phyloP scores from a whole-genome alignment of 371 early-diverging fungal species.

The Saksenaea oblongispora region DNA sequence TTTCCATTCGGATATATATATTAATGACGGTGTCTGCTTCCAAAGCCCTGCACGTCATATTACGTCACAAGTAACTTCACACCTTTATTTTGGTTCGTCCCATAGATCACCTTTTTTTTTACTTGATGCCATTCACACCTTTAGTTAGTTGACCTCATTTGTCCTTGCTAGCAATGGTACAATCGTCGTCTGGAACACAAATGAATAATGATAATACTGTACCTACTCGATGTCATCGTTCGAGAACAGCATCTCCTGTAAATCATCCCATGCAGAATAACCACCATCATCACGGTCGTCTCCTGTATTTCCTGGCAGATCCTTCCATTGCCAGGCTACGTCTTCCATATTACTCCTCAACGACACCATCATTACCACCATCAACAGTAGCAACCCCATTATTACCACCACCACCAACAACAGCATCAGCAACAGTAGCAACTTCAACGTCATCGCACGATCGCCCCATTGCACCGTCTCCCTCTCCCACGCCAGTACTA shows the following conservation, averaged over 20 bases:
- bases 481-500: not conserved
- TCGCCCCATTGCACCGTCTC: not conserved
- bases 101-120: not conserved
- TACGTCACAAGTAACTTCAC: not conserved
- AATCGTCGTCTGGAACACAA: not conserved
- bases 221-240: not conserved
- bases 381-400: no score
- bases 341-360: not conserved
- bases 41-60: not conserved
- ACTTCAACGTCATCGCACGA: not conserved
- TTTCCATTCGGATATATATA: not conserved
- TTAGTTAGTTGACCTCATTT: conserved; percentile 2
- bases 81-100: not conserved
- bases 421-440: not conserved
- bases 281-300: conserved; percentile 3
- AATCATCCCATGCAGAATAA: not conserved
- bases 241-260: not conserved
- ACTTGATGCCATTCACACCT: not conserved
- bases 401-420: no score
- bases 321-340: not conserved
- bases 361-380: not conserved
- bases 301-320: not conserved
- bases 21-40: no score
- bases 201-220: not conserved
- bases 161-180: not conserved